Percentiles rank a stretch among this genome's conserved stretches.
Evolutionary conservation across 345 rosid genomes (phyloP).

Genomic region (Diplotaxis tenuifolia): DNA sequence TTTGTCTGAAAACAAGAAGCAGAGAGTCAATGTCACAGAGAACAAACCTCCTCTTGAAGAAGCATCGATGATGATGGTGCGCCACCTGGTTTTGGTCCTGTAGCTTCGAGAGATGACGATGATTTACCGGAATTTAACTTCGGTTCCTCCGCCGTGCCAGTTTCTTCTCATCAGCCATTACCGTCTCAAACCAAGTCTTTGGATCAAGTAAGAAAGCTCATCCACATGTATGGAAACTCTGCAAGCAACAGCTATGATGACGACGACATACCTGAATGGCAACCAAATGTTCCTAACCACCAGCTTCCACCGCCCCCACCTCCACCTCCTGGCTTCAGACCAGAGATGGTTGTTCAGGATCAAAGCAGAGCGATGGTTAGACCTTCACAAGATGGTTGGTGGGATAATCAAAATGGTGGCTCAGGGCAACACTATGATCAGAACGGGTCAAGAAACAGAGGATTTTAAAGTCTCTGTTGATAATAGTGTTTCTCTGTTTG

Average conservation of each 20-base stretch:
- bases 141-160: conserved; percentile 15
- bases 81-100: conserved; percentile 95
- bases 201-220: conserved; percentile 74
- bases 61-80: conserved; percentile 62
- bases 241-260: conserved; percentile 43
- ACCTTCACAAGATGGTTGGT: conserved; percentile 28
- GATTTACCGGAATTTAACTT: conserved; percentile 92
- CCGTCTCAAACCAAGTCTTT: conserved; percentile 29
- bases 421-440: conserved; percentile 31
- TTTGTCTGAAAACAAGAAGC: conserved; percentile 27
- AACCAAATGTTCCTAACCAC: conserved; percentile 45
- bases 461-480: conserved; percentile 19
- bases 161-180: conserved; percentile 25
- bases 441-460: conserved; percentile 34
- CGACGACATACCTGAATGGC: conserved; percentile 97
- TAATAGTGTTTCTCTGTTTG: conserved; percentile 21
- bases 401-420: conserved; percentile 27
- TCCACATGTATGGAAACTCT: conserved; percentile 83
- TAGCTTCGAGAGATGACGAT: conserved; percentile 62
- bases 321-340: conserved; percentile 26
- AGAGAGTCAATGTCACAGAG: conserved; percentile 13
- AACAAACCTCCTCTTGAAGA: conserved; percentile 13
- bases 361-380: conserved; percentile 15
- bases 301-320: conserved; percentile 33
- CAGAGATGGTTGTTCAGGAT: conserved; percentile 22